Base-by-base conservation (phyloP, 2,329 filamentous ascomycete genomes). In the Fusarium algeriense region DNA sequence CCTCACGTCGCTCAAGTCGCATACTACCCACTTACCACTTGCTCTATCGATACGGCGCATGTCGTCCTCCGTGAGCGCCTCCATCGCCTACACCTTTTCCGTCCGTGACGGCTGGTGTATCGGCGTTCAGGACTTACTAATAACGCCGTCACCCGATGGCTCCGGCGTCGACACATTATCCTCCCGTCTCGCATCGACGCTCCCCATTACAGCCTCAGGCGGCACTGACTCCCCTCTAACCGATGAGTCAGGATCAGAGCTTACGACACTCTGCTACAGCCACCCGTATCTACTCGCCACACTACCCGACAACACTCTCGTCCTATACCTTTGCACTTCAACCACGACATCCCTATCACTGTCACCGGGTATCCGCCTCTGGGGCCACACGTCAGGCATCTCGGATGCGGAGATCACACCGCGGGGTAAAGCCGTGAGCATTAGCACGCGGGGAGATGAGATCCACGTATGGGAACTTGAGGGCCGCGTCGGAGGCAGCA, bases 341-440 rank as follows among this genome's bases (percentile, higher is more conserved):
- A 93, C 88, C 6, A 82, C 88, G 3, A 86, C 88, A 0, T 82
- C 85, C 0, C 85, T 97, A 4, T 88, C 87, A 2, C 90, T 98
- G 60, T 91, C 92, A 40, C 83, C 89, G 0, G 93, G 92, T 2
- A 91, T 90, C 70, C 88, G 93, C 32, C 87, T 98, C 9, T 97
- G 93, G 93, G 95, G 95, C 11, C 95, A 97, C 78, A 97, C 95
- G 0, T 97, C 94, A 3, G 93, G 93, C 6, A 93, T 98, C 37
- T 93, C 93, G 52, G 91, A 93, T 35, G 94, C 93, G 11, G 91
- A 97, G 76, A 93, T 97, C 59, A 95, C 93, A 20, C 89, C 92
- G 46, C 89, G 92, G 40, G 94, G 94, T 20, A 97, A 95, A 80
- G 95, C 94, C 0, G 93, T 98, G 7, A 97, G 93, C n/a, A 91